A percentile compares a stretch with the other conserved stretches of the same genome.
phyloP scores from a whole-genome alignment of 495 filamentous ascomycete genomes.

The Hyaloscypha hepaticicola region DNA sequence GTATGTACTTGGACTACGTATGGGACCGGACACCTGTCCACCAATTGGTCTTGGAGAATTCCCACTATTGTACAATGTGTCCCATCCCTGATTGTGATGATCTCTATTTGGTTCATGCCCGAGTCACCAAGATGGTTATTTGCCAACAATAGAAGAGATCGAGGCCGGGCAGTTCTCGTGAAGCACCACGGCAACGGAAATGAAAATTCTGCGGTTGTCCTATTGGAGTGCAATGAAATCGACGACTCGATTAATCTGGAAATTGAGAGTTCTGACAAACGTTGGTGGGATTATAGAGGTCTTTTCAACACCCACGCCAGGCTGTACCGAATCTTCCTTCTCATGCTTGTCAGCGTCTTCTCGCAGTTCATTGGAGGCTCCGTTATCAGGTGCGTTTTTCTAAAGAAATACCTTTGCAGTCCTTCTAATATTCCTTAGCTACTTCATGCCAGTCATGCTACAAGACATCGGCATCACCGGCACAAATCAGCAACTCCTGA shows the following conservation, averaged over 20 bases:
- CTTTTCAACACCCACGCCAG: background rate
- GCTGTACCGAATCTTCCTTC: background rate
- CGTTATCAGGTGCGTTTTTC: background rate
- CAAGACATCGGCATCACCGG: background rate
- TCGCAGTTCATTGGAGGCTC: background rate
- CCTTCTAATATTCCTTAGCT: background rate
- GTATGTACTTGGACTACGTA: too few relatives aligned
- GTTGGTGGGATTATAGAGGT: background rate
- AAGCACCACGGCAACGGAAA: background rate
- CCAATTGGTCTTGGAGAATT: background rate
- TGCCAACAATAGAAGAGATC: background rate
- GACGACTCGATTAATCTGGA: too few relatives aligned
- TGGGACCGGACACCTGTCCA: too few relatives aligned
- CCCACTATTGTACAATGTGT: background rate
- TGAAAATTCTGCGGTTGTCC: background rate
- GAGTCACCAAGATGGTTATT: background rate
- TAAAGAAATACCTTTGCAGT: background rate
- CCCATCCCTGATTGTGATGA: background rate
- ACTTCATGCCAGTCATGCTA: background rate
- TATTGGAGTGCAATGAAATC: background rate
- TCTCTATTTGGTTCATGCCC: background rate
- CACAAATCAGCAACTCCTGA: background rate
- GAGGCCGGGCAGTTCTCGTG: background rate
- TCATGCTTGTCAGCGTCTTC: background rate
- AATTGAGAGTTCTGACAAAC: background rate